Evolutionary conservation across 805 yeast species (phyloP).

Genomic region (Myxozyma nipponensis): DNA sequence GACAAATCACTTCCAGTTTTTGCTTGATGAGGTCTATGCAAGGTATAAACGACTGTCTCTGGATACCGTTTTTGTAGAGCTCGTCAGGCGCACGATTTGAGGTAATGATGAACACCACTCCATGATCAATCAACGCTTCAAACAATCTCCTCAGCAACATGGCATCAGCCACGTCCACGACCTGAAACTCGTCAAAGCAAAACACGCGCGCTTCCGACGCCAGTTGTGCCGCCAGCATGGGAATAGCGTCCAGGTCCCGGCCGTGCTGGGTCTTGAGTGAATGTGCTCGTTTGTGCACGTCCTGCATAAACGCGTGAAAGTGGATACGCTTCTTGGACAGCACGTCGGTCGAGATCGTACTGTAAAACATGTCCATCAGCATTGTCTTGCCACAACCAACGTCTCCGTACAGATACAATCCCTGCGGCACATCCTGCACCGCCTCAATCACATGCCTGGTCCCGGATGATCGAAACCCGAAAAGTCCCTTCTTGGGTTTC

Average conservation of each 20-base stretch:
- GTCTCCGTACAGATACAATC: conserved; percentile 91
- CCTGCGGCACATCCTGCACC: conserved; percentile 50
- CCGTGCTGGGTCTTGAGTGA: conserved; percentile 63
- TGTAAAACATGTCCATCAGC: conserved; percentile 93
- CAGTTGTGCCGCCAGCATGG: conserved; percentile 76
- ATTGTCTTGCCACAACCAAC: conserved; percentile 98
- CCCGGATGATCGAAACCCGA: conserved; percentile 25
- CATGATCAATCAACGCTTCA: conserved; percentile 58
- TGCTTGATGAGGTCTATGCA: conserved; percentile 77
- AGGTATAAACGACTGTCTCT: conserved; percentile 86
- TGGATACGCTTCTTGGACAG: conserved; percentile 79
- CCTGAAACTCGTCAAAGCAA: conserved; percentile 97
- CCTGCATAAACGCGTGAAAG: conserved; percentile 97
- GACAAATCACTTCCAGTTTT: conserved; percentile 68
- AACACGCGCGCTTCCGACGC: conserved; percentile 71
- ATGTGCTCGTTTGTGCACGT: conserved; percentile 81
- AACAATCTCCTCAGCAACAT: conserved; percentile 83
- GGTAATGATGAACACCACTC: conserved; percentile 85
- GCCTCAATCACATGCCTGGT: conserved; percentile 13
- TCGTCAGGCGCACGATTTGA: conserved; percentile 95
- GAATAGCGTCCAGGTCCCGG: conserved; percentile 77
- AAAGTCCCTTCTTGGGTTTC: conserved; percentile 46
- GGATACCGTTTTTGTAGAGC: conserved; percentile 88
- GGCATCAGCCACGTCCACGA: conserved; percentile 97
- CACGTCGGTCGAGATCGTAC: conserved; percentile 66